Evolutionary conservation across 805 yeast species (phyloP).

Genomic region (Pichia gijzeniarum): DNA sequence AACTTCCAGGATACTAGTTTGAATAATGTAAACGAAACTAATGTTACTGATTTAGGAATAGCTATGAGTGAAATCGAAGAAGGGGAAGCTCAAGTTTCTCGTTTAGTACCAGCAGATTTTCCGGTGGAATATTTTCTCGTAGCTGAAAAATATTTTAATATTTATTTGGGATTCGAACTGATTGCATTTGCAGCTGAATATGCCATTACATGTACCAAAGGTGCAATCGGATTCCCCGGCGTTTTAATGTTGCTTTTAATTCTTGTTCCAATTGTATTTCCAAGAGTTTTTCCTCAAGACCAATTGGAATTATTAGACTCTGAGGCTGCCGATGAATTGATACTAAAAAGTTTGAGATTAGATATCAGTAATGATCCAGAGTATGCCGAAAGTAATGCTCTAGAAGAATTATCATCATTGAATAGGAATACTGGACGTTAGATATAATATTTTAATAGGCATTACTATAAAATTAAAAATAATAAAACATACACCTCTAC

Average conservation of each 20-base stretch:
- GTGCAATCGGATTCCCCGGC: constrained; percentile 93
- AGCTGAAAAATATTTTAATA: constrained; percentile 39
- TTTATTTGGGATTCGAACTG: constrained; percentile 53
- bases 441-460: no score
- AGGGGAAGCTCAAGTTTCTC: background rate
- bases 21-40: background rate
- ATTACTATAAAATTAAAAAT: no score
- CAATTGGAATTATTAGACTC: constrained; percentile 59
- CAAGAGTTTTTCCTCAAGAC: constrained; percentile 50
- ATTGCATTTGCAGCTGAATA: constrained; percentile 75
- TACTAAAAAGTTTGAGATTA: constrained; percentile 25
- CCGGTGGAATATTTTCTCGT: constrained; percentile 9
- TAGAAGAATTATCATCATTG: no score
- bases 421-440: no score
- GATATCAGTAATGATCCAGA: background rate
- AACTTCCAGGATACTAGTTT: background rate
- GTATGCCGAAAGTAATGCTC: background rate
- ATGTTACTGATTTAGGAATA: background rate
- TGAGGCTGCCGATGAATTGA: constrained; percentile 31
- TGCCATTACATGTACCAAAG: constrained; percentile 77
- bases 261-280: constrained; percentile 55
- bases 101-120: constrained; percentile 7
- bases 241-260: constrained; percentile 66
- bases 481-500: no score
- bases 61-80: no score